These are phyloP conservation scores for Morella rubra DNA, from an alignment of 306 rosid genomes.

Conservation along the genomic window DNA sequence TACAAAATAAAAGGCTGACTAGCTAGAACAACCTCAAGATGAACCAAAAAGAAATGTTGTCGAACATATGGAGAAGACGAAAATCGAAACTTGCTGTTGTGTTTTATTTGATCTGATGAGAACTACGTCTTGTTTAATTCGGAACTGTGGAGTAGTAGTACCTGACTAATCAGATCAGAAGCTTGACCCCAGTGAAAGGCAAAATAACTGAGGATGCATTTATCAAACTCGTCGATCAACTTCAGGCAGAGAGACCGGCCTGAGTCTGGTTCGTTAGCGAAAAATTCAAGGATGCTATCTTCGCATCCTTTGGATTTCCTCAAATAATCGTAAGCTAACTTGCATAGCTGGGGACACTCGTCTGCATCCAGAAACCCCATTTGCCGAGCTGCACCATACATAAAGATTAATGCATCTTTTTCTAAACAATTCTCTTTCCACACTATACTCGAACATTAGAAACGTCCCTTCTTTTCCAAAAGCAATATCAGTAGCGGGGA, in stretches of 20 bases:
- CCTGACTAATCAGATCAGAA: constrained; percentile 57
- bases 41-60: no score
- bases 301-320: constrained; percentile 53
- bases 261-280: constrained; percentile 40
- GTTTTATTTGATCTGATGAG: no score
- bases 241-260: constrained; percentile 38
- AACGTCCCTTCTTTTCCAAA: no score
- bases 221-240: constrained; percentile 64
- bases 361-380: constrained; percentile 56
- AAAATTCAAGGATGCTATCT: constrained; percentile 48
- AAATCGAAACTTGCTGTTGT: neutral
- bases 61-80: neutral
- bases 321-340: constrained; percentile 55
- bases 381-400: constrained; percentile 59
- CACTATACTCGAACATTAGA: no score
- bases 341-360: constrained; percentile 57
- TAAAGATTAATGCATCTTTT: neutral
- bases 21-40: no score
- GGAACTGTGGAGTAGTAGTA: neutral
- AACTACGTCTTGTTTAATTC: neutral
- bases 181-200: constrained; percentile 84
- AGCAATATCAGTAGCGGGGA: no score
- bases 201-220: constrained; percentile 69
- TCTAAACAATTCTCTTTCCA: no score
- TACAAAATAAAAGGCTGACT: neutral